Percentiles rank a stretch among this genome's conserved stretches.
These are phyloP conservation scores for Prunus fruticosa DNA, from an alignment of 306 rosid genomes.

Conservation along the genomic window DNA sequence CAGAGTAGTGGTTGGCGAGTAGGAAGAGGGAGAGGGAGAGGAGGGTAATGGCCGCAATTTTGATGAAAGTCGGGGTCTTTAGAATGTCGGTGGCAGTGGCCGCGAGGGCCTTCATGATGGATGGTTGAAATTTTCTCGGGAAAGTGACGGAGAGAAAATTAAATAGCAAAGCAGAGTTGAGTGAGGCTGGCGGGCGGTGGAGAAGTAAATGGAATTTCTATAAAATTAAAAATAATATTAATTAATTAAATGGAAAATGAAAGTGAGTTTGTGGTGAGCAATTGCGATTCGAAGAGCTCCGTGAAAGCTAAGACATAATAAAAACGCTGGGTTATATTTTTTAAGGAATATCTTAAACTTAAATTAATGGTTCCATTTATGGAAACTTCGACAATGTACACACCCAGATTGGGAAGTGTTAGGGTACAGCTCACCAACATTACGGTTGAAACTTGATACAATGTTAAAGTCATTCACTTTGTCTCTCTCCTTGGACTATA, in stretches of 20 bases:
- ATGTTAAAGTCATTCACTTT: no score
- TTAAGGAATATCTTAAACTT: no score
- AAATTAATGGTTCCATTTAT: no score
- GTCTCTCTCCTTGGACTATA: no score
- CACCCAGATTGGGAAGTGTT: no score
- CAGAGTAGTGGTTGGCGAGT: slow-evolving; percentile 36
- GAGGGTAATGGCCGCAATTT: slow-evolving; percentile 40
- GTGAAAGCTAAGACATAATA: not conserved
- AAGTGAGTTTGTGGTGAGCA: not conserved
- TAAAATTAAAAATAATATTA: not conserved
- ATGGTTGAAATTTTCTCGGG: not conserved
- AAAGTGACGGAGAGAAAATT: not conserved
- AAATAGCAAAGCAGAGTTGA: not conserved
- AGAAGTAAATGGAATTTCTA: not conserved
- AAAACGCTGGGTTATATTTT: not conserved
- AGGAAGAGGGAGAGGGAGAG: slow-evolving; percentile 52
- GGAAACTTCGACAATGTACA: no score
- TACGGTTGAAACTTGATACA: no score
- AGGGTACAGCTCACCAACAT: no score
- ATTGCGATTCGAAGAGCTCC: not conserved
- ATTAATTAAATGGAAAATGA: not conserved
- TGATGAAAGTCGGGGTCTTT: slow-evolving; percentile 48
- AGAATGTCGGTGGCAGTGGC: slow-evolving; percentile 24
- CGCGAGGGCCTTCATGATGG: slow-evolving; percentile 30
- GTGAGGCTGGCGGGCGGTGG: not conserved